Percentiles rank a stretch among this genome's conserved stretches.
phyloP scores from a whole-genome alignment of 2,329 filamentous ascomycete genomes.

The Aspergillus chevalieri region DNA sequence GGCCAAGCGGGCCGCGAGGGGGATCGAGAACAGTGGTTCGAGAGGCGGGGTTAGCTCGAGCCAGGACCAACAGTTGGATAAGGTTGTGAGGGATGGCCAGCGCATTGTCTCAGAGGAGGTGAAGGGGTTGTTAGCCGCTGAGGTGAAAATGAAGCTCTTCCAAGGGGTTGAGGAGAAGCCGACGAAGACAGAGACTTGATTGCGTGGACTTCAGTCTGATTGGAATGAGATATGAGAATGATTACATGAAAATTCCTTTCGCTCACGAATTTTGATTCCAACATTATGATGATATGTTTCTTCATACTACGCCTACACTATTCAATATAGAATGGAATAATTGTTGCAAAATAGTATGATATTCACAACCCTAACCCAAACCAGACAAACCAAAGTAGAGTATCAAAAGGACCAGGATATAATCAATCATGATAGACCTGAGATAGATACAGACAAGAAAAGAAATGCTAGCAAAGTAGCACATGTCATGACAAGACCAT shows the following conservation, averaged over 20 bases:
- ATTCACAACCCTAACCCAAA: no score
- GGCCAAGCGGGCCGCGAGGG: conserved; percentile 59
- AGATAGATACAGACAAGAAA: neutral
- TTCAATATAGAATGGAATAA: no score
- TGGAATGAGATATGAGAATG: no score
- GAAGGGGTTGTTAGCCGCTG: conserved; percentile 40
- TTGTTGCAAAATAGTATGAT: no score
- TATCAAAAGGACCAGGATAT: no score
- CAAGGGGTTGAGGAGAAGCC: conserved; percentile 32
- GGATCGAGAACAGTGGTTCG: conserved; percentile 27
- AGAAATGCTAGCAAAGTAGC: neutral
- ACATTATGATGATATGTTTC: no score
- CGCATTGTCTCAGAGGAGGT: conserved; percentile 53
- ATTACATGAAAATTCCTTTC: no score
- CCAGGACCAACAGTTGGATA: conserved; percentile 45
- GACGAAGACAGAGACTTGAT: conserved; percentile 10
- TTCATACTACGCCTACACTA: no score
- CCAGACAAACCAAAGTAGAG: no score
- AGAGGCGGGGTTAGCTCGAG: conserved; percentile 21
- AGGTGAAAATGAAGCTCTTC: conserved; percentile 49
- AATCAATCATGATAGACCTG: neutral
- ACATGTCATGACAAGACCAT: neutral
- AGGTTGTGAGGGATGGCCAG: conserved; percentile 51
- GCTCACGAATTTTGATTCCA: no score
- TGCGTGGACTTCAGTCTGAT: neutral